Evolutionary conservation across 2,329 filamentous ascomycete species (phyloP).

Genomic region (Myriangium duriaei): DNA sequence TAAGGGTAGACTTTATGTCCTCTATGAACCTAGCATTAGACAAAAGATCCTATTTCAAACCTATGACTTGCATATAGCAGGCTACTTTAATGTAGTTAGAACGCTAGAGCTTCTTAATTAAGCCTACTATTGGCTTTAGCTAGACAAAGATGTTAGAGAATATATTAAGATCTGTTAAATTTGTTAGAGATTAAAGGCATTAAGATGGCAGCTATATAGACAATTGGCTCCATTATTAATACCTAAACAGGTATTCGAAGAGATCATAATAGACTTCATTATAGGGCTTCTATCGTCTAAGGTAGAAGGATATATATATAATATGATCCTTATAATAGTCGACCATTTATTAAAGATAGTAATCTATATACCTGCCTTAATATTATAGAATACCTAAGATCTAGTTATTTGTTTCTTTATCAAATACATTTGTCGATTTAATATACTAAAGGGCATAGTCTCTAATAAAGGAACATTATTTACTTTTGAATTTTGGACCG

Average conservation of each 20-base stretch:
- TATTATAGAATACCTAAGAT: neutral
- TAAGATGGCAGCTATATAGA: neutral
- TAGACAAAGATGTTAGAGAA: neutral
- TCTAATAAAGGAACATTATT: slow-evolving; percentile 8
- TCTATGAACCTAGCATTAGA: neutral
- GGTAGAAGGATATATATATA: neutral
- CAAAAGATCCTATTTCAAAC: neutral
- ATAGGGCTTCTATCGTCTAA: neutral
- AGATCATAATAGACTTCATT: neutral
- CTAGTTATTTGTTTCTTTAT: neutral
- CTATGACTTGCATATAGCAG: neutral
- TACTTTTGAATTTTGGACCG: slow-evolving; percentile 9
- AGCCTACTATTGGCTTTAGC: neutral
- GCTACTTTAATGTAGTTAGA: neutral
- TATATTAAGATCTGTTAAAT: slow-evolving; percentile 1
- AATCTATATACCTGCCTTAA: neutral
- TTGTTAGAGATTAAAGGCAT: neutral
- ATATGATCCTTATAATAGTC: slow-evolving; percentile 1
- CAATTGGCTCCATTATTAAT: neutral
- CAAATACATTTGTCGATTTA: neutral
- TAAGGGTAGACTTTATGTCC: neutral
- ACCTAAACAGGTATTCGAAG: neutral
- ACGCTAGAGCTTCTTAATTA: neutral
- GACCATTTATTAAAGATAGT: slow-evolving; percentile 1
- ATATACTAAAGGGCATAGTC: slow-evolving; percentile 7